Base-by-base conservation (phyloP, 2,329 filamentous ascomycete genomes). In the Neonectria faginata region DNA sequence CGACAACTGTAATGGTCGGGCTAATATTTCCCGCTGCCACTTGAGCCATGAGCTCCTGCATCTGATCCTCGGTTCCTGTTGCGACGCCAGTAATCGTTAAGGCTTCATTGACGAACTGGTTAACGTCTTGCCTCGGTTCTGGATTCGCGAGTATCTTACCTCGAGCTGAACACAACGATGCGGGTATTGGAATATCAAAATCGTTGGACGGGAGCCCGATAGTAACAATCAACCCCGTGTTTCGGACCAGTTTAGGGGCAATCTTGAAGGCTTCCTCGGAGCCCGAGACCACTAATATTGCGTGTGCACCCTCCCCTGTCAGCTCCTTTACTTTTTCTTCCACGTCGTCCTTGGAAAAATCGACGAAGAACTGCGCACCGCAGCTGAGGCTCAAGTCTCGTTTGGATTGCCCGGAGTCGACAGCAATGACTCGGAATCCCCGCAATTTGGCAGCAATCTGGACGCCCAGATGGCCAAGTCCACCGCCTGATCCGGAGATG, bases 401-500 rank as follows among this genome's bases (percentile, higher is more conserved):
- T 5, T 74, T 73, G 0, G 61, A 5, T 1, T 68, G 50, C 2
- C 76, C 75, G 0, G 68, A 58, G n/a, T 79, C 77, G 0, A 79
- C 56, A 0, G 73, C 77, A 1, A 79, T 75, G 0, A 77, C 73
- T 0, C 72, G 65, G 6, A 68, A 66, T 0, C 62, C 64, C 2
- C 61, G 67, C 0, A 76, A 6, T 2, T 60, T 64, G 6, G 57
- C 66, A 0, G 77, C 73, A 3, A 78, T 76, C 27, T 79, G 77
- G 0, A 79, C 71, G 1, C 77, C 77, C 0, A 79, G 22, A 18
- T 79, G 77, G 0, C 77, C 77, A 5, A 79, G 67, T 0, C 77
- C 77, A 0, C 77, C 77, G 0, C 77, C 77, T 0, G 77, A 70
- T 0, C 77, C 77, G 7, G 69, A 71, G 0, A 79, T 57, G 0